These are phyloP conservation scores for Stereum hirsutum DNA, from an alignment of 1,284 basidiomycete species.

Conservation along the genomic window DNA sequence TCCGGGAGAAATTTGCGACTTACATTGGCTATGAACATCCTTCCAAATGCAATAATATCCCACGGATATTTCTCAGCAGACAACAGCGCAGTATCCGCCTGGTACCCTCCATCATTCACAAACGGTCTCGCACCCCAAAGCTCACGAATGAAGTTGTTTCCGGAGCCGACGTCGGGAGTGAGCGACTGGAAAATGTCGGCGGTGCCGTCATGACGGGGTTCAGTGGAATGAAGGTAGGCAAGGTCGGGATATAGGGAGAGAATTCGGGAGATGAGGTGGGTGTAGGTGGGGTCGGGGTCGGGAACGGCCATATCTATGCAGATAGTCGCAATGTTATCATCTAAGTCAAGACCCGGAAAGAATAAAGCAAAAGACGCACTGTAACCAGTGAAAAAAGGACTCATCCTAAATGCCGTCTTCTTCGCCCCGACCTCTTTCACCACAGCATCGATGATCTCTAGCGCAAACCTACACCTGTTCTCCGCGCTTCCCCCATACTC, in stretches of 20 bases:
- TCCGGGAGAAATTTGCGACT: conserved; percentile 6
- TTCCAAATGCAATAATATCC: conserved; percentile 32
- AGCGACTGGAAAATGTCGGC: no score
- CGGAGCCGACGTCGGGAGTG: conserved; percentile 1
- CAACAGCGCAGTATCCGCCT: conserved; percentile 12
- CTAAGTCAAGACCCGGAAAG: background rate
- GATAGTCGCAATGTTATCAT: background rate
- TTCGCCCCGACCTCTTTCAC: conserved; percentile 17
- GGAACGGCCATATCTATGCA: conserved; percentile 13
- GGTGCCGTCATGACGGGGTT: conserved; percentile 20
- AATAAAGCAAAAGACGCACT: conserved; percentile 8
- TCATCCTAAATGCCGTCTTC: conserved; percentile 30
- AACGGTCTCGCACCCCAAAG: conserved; percentile 18
- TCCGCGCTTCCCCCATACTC: conserved; percentile 49
- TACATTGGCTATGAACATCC: conserved; percentile 35
- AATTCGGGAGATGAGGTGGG: conserved; percentile 2
- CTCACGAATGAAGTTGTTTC: conserved; percentile 17
- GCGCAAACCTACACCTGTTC: conserved; percentile 40
- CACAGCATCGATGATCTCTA: conserved; percentile 30
- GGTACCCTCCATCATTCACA: conserved; percentile 26
- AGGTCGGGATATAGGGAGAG: conserved; percentile 1
- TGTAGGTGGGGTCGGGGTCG: conserved; percentile 5
- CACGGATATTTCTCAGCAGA: conserved; percentile 18
- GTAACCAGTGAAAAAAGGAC: conserved; percentile 27
- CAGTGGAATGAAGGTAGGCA: conserved; percentile 14